Evolutionary conservation across 2,329 filamentous ascomycete species (phyloP), one percentile per base, ranked within the genome.

Genomic region (Clarireedia hainanense): DNA sequence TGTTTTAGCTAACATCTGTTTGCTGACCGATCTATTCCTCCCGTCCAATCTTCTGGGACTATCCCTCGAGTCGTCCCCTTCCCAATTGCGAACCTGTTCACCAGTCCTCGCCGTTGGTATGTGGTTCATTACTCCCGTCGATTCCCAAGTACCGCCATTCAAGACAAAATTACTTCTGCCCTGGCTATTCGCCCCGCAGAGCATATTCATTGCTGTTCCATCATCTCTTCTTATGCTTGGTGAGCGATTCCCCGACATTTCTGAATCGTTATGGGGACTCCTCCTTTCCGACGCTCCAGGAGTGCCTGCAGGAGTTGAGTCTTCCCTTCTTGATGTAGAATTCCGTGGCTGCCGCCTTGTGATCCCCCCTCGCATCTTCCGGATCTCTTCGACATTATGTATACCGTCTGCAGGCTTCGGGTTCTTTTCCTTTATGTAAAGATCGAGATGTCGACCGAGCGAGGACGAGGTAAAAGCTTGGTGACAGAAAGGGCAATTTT

Each of bases 391-490:
- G 57, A 96, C 89, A 74, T 95, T 80, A 72, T 97, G 92, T 47
- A 96, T 74, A 50, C 91, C 91, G 72, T 97, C 92, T 6, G 87
- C 75, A 1, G 85, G 80, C 71, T 91, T 94, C 1, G 92, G 90
- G 70, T 96, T 96, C 74, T 91, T 95, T 57, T 91, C 86, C 68
- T 91, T 91, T 66, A 96, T 91, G 71, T 95, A 96, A 40, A 96
- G 81, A 70, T 97, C 92, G 63, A 96, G 84, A 72, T 97, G 92
- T 47, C 92, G 86, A 50, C 92, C 92, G 52, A 97, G 82, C 2
- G 90, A 95, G 15, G 91, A 96, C 1, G 91, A 96, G 15, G 92
- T 96, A 69, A 96, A 97, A 6, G 86, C 79, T 71, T 96, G 90
- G 47, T 84, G 79, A 71, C 92, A 97, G 74, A 89, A 97, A 37